These are phyloP conservation scores for Cercospora sp. DNA, from an alignment of 2,329 filamentous ascomycete genomes.

Conservation along the genomic window DNA sequence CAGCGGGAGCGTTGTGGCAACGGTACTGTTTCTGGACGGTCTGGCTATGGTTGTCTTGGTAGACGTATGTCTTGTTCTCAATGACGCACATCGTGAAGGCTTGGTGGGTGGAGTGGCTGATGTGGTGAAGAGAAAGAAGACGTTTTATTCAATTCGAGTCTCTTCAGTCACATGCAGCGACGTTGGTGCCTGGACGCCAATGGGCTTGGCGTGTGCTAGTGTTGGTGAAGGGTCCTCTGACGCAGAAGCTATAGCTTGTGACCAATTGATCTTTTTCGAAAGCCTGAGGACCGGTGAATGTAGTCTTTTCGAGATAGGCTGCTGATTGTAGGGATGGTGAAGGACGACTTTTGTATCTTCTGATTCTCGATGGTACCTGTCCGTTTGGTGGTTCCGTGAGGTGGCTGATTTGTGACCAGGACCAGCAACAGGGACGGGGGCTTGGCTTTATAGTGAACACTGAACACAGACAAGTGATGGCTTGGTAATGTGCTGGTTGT, in stretches of 20 bases:
- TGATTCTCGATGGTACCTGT: neutral
- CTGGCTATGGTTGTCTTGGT: conserved; percentile 28
- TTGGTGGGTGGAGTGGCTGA: neutral
- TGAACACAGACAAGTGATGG: neutral
- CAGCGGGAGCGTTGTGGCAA: conserved; percentile 28
- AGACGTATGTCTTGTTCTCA: conserved; percentile 33
- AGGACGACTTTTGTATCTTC: neutral
- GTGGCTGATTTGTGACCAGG: conserved; percentile 6
- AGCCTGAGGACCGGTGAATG: neutral
- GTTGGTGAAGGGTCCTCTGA: conserved; percentile 13
- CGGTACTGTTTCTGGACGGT: conserved; percentile 24
- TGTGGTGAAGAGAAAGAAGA: neutral
- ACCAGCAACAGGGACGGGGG: neutral
- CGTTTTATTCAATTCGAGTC: neutral
- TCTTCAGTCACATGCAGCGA: conserved; percentile 2
- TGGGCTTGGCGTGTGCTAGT: conserved; percentile 16
- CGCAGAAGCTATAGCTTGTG: conserved; percentile 10
- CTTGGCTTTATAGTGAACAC: neutral
- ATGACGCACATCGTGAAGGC: conserved; percentile 35
- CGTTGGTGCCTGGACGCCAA: conserved; percentile 12
- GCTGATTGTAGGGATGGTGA: neutral
- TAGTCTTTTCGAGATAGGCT: neutral
- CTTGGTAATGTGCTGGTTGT: neutral
- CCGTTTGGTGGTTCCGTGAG: neutral
- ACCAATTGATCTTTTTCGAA: conserved; percentile 8